Base-by-base conservation (phyloP, 495 filamentous ascomycete genomes). In the Tuber indicum region DNA sequence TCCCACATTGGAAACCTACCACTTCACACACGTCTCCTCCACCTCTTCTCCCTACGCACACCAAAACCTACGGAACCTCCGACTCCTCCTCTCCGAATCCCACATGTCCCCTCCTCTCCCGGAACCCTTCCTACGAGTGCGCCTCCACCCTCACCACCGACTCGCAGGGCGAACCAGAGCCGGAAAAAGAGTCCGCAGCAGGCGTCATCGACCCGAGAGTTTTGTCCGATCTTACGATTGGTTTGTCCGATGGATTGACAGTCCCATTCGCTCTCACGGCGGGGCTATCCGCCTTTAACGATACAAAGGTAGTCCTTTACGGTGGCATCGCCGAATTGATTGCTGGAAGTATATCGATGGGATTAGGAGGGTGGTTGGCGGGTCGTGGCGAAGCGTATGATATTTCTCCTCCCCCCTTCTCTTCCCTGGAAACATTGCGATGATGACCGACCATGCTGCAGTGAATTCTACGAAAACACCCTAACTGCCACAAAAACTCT, bases 311-410 rank as follows among this genome's bases (percentile, higher is more conserved):
- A n/a, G 91, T 92, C 77, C 88, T 92, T 75, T 88, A 90, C 76
- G 91, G 89, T 23, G 91, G 91, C 6, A 86, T 91, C 49, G 91
- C 91, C 3, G 91, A 92, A 84, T 86, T 92, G 39, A 88, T 90
- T 77, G 88, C 88, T 19, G 90, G 91, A 46, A 87, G 89, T 42
- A 91, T 92, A 76, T 91, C 89, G 26, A 92, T 92, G 91, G 91
- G 91, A 7, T 86, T 92, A 8, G 88, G 91, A 41, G 91, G 90
- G 42, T 92, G 90, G 78, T 86, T 96, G 4, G 91, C 91, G 19
- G 91, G 92, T 0, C 90, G 90, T 79, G 90, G 90, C 62, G 92
- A 94, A 85, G 87, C 86, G 87, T 91, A 81, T 58, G 49, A 26
- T 58, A 12, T 83, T 86, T 85, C 74, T 66, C 62, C 62, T 8